Base-by-base conservation (phyloP, 179 eudicot genomes). In the Silene vulgaris region DNA sequence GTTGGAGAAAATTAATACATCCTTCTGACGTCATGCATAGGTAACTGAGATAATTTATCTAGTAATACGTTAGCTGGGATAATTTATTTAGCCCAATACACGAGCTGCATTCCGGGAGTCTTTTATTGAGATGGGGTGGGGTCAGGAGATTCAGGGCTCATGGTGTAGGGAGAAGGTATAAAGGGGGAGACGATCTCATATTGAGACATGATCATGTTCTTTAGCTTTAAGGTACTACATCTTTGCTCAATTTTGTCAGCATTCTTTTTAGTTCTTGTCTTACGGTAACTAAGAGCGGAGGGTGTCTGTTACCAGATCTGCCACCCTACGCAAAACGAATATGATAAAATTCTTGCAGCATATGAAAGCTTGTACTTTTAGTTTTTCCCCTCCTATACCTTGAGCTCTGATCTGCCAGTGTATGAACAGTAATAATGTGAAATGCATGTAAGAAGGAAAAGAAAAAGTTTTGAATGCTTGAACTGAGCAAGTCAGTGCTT, bases 1-100 rank as follows among this genome's bases (percentile, higher is more conserved):
- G 52, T 26, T 48, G 64, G 57, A 61, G 86, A 79, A 63, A 80
- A 72, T 13, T 73, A 30, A 48, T 43, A 43, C 45, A 56, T 70
- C 59, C 29, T 59, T 30, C 45, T 60, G 19, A 48, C 17, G 50
- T 40, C 64, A 35, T 32, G 30, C 30, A n/a, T 37, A 52, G 65
- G 69, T 21, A 60, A 43, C 56, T 29, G 37, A 28, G 66, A 59
- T 1, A 3, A n/a, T 26, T 43, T 43, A 17, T 30, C 14, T 20
- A 5, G 23, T 40, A n/a, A 75, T 56, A 48, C 23, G 13, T 45
- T 12, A 56, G 12, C 73, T 69, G 17, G 59, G 59, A 59, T 1
- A 9, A n/a, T 26, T 43, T 43, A 12, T 30, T 21, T 29, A 5
- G 23, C 28, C 65, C 70, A 12, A 75, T 56, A 48, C n/a, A 19